These are phyloP conservation scores for Blastobotrys arbuscula DNA, from an alignment of 1,139 yeast species.

Conservation along the genomic window DNA sequence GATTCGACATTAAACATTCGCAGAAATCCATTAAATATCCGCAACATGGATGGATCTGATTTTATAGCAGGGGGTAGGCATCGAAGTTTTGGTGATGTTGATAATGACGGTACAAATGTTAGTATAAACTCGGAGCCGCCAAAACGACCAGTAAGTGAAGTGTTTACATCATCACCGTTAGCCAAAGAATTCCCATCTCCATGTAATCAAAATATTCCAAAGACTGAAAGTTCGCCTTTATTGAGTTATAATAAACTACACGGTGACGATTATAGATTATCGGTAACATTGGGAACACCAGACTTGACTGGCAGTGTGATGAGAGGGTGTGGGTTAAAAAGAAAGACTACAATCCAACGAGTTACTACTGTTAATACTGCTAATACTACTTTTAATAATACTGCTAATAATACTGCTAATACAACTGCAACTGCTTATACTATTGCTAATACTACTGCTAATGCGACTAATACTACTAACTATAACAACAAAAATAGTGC, in stretches of 20 bases:
- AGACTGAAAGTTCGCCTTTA: not conserved
- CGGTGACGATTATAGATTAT: not conserved
- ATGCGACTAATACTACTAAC: not conserved
- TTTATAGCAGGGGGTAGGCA: constrained; percentile 25
- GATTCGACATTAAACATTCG: constrained; percentile 13
- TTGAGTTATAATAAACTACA: not conserved
- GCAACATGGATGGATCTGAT: constrained; percentile 32
- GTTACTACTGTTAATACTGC: constrained; percentile 3
- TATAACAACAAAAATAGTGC: not conserved
- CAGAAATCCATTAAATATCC: constrained; percentile 27
- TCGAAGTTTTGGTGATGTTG: not conserved
- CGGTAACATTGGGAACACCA: constrained; percentile 5
- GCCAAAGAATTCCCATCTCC: not conserved
- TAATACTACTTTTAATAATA: not conserved
- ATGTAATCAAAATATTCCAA: not conserved
- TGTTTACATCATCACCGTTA: constrained; percentile 6
- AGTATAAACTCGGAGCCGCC: not conserved
- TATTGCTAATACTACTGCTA: not conserved
- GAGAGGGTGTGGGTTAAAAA: constrained; percentile 16
- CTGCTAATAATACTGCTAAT: not conserved
- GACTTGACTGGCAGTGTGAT: constrained; percentile 7
- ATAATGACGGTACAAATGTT: not conserved
- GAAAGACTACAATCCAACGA: constrained; percentile 26
- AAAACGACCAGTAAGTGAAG: constrained; percentile 10
- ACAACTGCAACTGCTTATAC: not conserved